Base-by-base conservation (phyloP, 306 rosid species). In the Prunus salicina region DNA sequence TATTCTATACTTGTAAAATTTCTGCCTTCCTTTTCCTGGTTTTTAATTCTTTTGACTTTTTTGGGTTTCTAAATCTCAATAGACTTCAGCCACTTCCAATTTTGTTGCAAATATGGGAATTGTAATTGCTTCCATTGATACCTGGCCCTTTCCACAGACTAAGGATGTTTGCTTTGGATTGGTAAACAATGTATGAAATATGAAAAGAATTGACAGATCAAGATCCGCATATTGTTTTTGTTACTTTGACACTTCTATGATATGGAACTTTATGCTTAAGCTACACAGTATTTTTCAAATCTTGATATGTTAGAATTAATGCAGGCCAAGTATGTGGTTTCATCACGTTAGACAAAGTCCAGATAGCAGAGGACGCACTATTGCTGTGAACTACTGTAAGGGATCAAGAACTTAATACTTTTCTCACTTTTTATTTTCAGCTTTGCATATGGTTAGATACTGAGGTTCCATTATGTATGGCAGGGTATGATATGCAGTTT, bases 281-380 rank as follows among this genome's bases (percentile, higher is more conserved):
- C 2, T 55, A 30, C 18, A 15, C 12, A 10, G 5, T 19, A 30
- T 8, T 60, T 34, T 22, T 16, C 12, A 41, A 53, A 24, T 13
- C 13, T 15, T 18, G 49, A 69, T 28, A 27, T 12, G 46, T 68
- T 81, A 60, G 65, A 73, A 49, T 76, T 57, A 32, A 67, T 86
- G 87, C 96, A 92, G 97, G 93, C 97, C 97, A 52, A 90, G 94
- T 64, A 87, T 89, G 94, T 93, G 96, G 97, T 90, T 93, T 79
- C 97, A 93, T 87, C 96, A 89, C 75, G 97, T 93, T 65, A 86
- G 90, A 71, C 96, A 93, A 77, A 81, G 87, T 72, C 79, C 86
- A 6, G 87, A 87, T 83, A 85, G 82, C 62, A 79, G 79, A 24
- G 93, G 91, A 58, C 72, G 85, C 41, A 83, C 91, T 47, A 86